Base-by-base conservation (phyloP, 176 grass and related monocot genomes). In the Oropetium thomaeum region DNA sequence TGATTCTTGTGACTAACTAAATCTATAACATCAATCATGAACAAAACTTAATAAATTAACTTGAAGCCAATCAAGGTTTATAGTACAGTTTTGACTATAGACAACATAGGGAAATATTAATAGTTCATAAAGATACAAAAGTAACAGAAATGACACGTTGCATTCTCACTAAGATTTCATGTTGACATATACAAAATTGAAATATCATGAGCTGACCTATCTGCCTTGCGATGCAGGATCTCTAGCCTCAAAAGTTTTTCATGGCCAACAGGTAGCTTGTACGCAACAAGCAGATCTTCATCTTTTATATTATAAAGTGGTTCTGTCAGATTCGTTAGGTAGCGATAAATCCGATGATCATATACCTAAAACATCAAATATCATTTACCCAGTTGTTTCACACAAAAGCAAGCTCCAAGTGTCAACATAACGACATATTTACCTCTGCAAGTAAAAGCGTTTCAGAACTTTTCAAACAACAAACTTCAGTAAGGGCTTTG, bases 381-480 rank as follows among this genome's bases (percentile, higher is more conserved):
- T 5, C 32, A 61, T 39, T 23, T 26, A n/a, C 4, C 65, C 22
- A 57, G 66, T 67, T 52, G 19, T 43, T 58, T 64, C 4, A 15
- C 53, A 29, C 57, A 58, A 51, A 81, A 54, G 26, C 30, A 40
- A n/a, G 27, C 10, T 48, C 32, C 15, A 14, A 23, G 8, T 1
- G 51, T 65, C 39, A 27, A 31, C 8, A 44, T 37, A 59, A 31
- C 12, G n/a, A 63, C 5, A 22, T 19, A 15, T 39, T 65, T 92
- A 99, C 96, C 96, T 99, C 96, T 73, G 85, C 89, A 49, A 99
- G 84, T 60, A 99, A 87, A 55, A 99, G 80, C 59, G 73, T 75
- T 26, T 99, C 96, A 7, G 81, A 84, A 79, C 65, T 62, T 55
- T 95, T 83, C 62, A 99, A 55, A 77, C 89, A 95, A 66, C 91